phyloP scores from a whole-genome alignment of 2,329 filamentous ascomycete genomes.

The Penicillium sclerotiorum region DNA sequence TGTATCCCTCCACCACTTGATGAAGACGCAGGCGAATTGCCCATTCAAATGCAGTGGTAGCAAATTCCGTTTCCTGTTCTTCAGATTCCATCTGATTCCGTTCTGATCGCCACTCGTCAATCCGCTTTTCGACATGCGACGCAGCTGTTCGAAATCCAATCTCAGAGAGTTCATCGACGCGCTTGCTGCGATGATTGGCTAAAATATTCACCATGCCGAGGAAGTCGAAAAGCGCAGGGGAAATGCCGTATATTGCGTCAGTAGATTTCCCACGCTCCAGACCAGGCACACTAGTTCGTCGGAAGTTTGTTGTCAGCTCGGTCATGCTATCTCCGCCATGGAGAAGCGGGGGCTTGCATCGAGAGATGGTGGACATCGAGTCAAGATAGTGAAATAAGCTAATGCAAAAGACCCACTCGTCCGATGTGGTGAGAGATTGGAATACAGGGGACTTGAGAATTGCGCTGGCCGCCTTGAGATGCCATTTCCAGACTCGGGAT shows the following conservation, averaged over 20 bases:
- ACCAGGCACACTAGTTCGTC: conserved; percentile 11
- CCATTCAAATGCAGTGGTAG: conserved; percentile 45
- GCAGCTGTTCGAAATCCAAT: conserved; percentile 36
- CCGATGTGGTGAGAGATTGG: conserved; percentile 25
- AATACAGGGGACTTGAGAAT: conserved; percentile 38
- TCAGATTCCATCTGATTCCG: conserved; percentile 27
- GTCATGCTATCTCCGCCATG: conserved; percentile 18
- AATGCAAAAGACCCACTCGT: conserved; percentile 41
- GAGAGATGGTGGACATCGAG: conserved; percentile 34
- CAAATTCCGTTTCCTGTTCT: conserved; percentile 33
- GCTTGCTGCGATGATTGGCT: conserved; percentile 31
- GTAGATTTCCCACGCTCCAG: conserved; percentile 10
- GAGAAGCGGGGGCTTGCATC: conserved; percentile 31
- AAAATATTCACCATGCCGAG: conserved; percentile 32
- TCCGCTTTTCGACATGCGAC: conserved; percentile 36
- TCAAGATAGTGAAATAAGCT: conserved; percentile 42
- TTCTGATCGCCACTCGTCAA: conserved; percentile 41
- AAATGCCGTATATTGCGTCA: conserved; percentile 25
- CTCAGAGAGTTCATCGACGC: conserved; percentile 32
- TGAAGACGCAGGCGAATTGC: conserved; percentile 48
- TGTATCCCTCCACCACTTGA: conserved; percentile 49
- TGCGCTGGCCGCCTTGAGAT: conserved; percentile 47
- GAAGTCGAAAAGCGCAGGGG: conserved; percentile 25
- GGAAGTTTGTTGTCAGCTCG: conserved; percentile 19
- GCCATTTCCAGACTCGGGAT: conserved; percentile 47